These are phyloP conservation scores for Nakaseomyces uthaithaninus DNA, from an alignment of 1,139 yeast genomes.

Conservation along the genomic window DNA sequence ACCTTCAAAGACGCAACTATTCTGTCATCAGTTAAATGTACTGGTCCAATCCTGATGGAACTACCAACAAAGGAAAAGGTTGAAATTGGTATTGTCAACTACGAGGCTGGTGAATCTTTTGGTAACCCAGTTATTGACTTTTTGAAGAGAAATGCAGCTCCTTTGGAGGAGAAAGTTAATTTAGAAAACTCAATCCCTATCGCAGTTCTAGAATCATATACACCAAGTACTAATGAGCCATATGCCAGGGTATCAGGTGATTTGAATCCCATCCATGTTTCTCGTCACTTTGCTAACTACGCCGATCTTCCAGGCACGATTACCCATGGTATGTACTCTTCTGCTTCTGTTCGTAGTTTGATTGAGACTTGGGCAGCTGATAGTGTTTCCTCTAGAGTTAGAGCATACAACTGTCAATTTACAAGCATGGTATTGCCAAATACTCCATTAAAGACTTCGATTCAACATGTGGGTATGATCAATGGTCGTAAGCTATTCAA, in stretches of 20 bases:
- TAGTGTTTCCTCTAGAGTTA: slow-evolving; percentile 89
- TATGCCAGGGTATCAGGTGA: slow-evolving; percentile 98
- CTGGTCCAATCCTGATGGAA: slow-evolving; percentile 81
- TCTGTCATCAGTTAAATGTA: slow-evolving; percentile 71
- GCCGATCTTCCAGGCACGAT: slow-evolving; percentile 95
- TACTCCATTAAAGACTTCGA: slow-evolving; percentile 75
- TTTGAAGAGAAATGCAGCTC: slow-evolving; percentile 81
- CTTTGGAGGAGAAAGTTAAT: slow-evolving; percentile 87
- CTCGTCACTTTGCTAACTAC: slow-evolving; percentile 87
- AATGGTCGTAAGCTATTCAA: slow-evolving; percentile 96
- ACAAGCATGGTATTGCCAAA: slow-evolving; percentile 98
- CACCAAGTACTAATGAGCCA: slow-evolving; percentile 78
- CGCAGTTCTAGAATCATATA: slow-evolving; percentile 44
- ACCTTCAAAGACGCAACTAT: slow-evolving; percentile 70
- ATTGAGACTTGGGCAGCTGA: slow-evolving; percentile 99
- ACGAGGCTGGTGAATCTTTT: slow-evolving; percentile 85
- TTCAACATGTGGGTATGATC: slow-evolving; percentile 97
- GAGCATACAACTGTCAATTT: slow-evolving; percentile 86
- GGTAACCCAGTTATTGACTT: slow-evolving; percentile 98
- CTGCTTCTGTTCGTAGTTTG: slow-evolving; percentile 88
- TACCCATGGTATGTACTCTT: slow-evolving; percentile 98
- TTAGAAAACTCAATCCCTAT: slow-evolving; percentile 90
- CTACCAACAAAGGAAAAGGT: slow-evolving; percentile 87
- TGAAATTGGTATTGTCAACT: slow-evolving; percentile 79
- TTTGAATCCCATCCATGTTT: slow-evolving; percentile 95